Conservation (phyloP, 2,329 filamentous ascomycete species). For the Daldinia sp. region DNA sequence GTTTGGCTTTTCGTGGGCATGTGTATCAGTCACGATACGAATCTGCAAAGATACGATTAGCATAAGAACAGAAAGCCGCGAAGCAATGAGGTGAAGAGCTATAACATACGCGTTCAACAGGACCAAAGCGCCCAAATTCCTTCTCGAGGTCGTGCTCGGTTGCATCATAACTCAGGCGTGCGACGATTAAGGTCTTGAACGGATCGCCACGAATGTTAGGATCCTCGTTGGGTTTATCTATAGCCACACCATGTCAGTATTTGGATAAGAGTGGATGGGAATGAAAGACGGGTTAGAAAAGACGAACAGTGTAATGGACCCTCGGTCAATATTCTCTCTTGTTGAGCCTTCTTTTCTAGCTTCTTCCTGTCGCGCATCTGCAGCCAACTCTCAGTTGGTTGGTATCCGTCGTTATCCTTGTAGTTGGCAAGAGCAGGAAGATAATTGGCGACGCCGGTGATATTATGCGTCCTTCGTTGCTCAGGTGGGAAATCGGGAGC, state of each 20-base stretch:
- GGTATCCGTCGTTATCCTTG: slow-evolving; percentile 80
- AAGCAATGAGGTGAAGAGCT: neutral
- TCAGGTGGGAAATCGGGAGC: slow-evolving; percentile 86
- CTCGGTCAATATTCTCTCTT: slow-evolving; percentile 73
- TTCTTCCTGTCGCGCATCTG: slow-evolving; percentile 87
- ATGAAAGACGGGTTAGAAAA: neutral
- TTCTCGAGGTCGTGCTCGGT: slow-evolving; percentile 91
- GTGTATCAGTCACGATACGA: slow-evolving; percentile 84
- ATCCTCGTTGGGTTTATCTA: slow-evolving; percentile 86
- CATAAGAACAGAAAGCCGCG: slow-evolving; percentile 1
- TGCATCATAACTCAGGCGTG: slow-evolving; percentile 88
- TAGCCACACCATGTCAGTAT: slow-evolving; percentile 41
- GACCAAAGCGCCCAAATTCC: slow-evolving; percentile 93
- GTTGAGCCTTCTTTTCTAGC: slow-evolving; percentile 78
- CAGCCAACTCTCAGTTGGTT: slow-evolving; percentile 92
- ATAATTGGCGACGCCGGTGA: slow-evolving; percentile 80
- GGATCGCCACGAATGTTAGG: slow-evolving; percentile 91
- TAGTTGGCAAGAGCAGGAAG: slow-evolving; percentile 81
- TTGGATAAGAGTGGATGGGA: slow-evolving; percentile 1
- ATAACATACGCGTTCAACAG: slow-evolving; percentile 84
- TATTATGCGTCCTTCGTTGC: slow-evolving; percentile 78
- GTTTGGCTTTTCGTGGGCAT: slow-evolving; percentile 74
- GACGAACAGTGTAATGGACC: slow-evolving; percentile 72
- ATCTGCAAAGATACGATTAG: slow-evolving; percentile 67
- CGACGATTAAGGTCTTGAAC: slow-evolving; percentile 94